A percentile compares a stretch with the other conserved stretches of the same genome.
Evolutionary conservation across 306 rosid genomes (phyloP).

Genomic region (Sicyos edulis): DNA sequence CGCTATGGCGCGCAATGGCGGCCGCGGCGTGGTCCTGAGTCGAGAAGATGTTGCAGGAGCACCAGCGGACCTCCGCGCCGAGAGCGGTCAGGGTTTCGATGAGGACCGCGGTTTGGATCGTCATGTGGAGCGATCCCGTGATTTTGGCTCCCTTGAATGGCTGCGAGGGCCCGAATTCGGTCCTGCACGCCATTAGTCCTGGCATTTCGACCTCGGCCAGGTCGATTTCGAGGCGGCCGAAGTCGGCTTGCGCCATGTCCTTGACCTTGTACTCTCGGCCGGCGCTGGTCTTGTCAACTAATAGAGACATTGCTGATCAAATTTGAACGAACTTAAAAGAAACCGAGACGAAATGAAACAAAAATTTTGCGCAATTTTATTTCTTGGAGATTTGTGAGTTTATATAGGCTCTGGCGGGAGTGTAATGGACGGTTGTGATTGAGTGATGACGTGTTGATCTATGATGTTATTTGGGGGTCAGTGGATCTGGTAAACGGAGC

Average conservation of each 20-base stretch:
- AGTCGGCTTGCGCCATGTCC: constrained; percentile 89
- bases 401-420: neutral
- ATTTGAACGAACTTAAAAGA: neutral
- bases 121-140: constrained; percentile 99
- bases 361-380: too few species aligned
- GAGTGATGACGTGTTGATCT: neutral
- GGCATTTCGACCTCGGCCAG: constrained; percentile 99
- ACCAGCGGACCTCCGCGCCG: constrained; percentile 96
- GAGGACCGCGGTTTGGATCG: constrained; percentile 92
- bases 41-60: constrained; percentile 94
- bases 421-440: constrained; percentile 14
- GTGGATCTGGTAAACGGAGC: constrained; percentile 2
- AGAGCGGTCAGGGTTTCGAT: constrained; percentile 93
- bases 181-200: constrained; percentile 54
- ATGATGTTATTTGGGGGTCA: neutral
- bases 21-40: constrained; percentile 98
- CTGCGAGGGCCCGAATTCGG: constrained; percentile 61
- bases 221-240: constrained; percentile 77
- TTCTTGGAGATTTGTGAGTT: too few species aligned
- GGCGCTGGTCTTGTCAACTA: constrained; percentile 58
- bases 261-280: constrained; percentile 96
- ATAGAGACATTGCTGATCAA: constrained; percentile 41
- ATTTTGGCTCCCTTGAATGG: constrained; percentile 80
- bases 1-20: constrained; percentile 80
- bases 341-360: too few species aligned